Evolutionary conservation across 768 basidiomycete species (phyloP).

Genomic region (Rubroboletus pulcherrimus): DNA sequence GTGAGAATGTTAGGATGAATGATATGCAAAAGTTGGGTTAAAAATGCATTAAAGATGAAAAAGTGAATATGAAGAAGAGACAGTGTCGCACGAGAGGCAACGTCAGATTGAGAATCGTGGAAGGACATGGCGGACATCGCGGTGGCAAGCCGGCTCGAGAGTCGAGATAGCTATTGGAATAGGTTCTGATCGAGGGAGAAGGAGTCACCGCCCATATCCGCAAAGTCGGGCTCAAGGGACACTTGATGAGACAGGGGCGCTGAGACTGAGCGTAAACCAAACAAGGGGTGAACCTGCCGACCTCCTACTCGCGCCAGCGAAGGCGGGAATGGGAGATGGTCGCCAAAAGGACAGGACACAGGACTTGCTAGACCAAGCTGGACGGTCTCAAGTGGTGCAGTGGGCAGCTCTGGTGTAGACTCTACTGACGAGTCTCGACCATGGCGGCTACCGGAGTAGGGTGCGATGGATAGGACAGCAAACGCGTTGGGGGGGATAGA

Average conservation of each 20-base stretch:
- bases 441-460: conserved; percentile 43
- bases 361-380: conserved; percentile 38
- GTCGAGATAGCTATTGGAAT: conserved; percentile 40
- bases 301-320: conserved; percentile 22
- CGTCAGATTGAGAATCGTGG: conserved; percentile 24
- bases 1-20: conserved; percentile 25
- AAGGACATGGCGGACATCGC: conserved; percentile 15
- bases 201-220: conserved; percentile 33
- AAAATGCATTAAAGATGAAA: conserved; percentile 30
- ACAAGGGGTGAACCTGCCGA: conserved; percentile 25
- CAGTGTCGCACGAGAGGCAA: conserved; percentile 29
- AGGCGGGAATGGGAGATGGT: conserved; percentile 23
- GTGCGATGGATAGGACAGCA: conserved; percentile 54
- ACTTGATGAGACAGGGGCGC: conserved; percentile 31
- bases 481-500: conserved; percentile 41
- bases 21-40: conserved; percentile 34
- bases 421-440: conserved; percentile 46
- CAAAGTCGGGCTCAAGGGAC: conserved; percentile 40
- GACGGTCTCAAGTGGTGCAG: conserved; percentile 37
- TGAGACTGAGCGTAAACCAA: conserved; percentile 42
- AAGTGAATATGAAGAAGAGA: conserved; percentile 25
- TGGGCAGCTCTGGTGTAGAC: conserved; percentile 50
- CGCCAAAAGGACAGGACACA: conserved; percentile 36
- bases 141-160: conserved; percentile 14
- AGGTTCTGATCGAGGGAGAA: conserved; percentile 45